A percentile compares a stretch with the other conserved stretches of the same genome.
Conservation (phyloP, 2,329 filamentous ascomycete genomes). For the Stachybotrys chlorohalonatus region DNA sequence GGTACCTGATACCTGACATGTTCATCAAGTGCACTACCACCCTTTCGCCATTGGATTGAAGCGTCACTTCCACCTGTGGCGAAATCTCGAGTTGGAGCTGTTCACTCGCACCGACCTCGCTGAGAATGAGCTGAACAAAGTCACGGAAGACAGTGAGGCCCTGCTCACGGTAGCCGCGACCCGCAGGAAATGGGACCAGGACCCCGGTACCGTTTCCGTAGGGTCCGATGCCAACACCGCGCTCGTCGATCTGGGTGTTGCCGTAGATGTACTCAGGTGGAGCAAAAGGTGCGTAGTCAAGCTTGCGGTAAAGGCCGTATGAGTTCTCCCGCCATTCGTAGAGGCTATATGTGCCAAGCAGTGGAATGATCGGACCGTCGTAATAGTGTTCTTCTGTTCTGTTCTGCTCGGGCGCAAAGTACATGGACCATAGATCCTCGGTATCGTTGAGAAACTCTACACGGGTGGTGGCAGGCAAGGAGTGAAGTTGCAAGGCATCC, state of each 20-base stretch:
- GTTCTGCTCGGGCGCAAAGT: conserved; percentile 6
- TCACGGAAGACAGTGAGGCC: conserved; percentile 5
- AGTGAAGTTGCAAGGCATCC: conserved; percentile 4
- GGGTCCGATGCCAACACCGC: conserved; percentile 2
- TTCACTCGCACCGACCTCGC: conserved; percentile 1
- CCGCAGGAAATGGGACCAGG: conserved; percentile 4
- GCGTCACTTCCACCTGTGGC: conserved; percentile 5
- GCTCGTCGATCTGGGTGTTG: conserved; percentile 5
- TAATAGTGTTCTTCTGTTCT: conserved; percentile 3
- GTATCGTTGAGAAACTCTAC: background rate
- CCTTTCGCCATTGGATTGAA: conserved; percentile 1
- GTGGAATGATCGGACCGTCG: conserved; percentile 5
- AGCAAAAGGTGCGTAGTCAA: conserved; percentile 4
- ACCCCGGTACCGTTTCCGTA: conserved; percentile 2
- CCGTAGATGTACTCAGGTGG: conserved; percentile 8
- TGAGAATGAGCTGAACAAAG: conserved; percentile 25
- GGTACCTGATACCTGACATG: conserved; percentile 4
- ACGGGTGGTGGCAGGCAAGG: conserved; percentile 3
- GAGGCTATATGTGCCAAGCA: conserved; percentile 4
- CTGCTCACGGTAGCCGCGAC: conserved; percentile 4
- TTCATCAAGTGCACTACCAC: conserved; percentile 6
- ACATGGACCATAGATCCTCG: conserved; percentile 4
- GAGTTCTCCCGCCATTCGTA: conserved; percentile 7
- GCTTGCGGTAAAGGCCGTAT: conserved; percentile 2
- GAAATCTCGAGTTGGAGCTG: conserved; percentile 2